Conservation (phyloP, 2,329 filamentous ascomycete genomes). For the Xylaria sp. region DNA sequence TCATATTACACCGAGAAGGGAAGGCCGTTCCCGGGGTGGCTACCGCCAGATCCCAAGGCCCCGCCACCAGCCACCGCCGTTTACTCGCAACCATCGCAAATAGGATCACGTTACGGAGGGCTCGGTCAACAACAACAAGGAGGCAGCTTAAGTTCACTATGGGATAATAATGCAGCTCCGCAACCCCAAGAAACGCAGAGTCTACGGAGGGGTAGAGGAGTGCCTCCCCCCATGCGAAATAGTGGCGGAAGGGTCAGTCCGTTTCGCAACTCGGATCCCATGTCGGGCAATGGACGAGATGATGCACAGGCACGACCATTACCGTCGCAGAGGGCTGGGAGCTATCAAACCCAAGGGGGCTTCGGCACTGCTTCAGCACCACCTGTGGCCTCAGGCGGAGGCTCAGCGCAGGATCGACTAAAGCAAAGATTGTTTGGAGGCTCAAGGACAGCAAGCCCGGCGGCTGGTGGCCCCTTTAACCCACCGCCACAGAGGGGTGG, state of each 20-base stretch:
- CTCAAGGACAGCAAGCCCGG: conserved; percentile 67
- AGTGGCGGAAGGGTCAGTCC: conserved; percentile 51
- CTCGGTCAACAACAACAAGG: conserved; percentile 53
- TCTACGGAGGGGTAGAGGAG: conserved; percentile 58
- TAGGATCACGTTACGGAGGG: conserved; percentile 66
- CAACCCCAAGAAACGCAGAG: conserved; percentile 56
- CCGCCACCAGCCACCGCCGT: conserved; percentile 66
- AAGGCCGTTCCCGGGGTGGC: conserved; percentile 83
- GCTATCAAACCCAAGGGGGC: conserved; percentile 70
- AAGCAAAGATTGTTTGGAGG: conserved; percentile 83
- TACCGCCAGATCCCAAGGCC: conserved; percentile 88
- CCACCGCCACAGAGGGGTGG: conserved; percentile 54
- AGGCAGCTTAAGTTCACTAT: conserved; percentile 65
- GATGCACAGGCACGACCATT: conserved; percentile 67
- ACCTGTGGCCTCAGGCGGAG: conserved; percentile 53
- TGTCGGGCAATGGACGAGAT: conserved; percentile 48
- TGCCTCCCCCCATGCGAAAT: conserved; percentile 48
- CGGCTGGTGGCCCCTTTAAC: conserved; percentile 59
- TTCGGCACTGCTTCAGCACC: conserved; percentile 52
- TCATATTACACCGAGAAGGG: conserved; percentile 93
- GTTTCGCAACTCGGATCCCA: conserved; percentile 50
- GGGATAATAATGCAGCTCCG: conserved; percentile 60
- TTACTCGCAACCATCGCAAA: conserved; percentile 61
- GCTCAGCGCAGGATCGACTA: conserved; percentile 81
- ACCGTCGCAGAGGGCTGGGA: conserved; percentile 78